phyloP scores from a whole-genome alignment of 2,329 filamentous ascomycete species.

The Epichloe sylvatica region DNA sequence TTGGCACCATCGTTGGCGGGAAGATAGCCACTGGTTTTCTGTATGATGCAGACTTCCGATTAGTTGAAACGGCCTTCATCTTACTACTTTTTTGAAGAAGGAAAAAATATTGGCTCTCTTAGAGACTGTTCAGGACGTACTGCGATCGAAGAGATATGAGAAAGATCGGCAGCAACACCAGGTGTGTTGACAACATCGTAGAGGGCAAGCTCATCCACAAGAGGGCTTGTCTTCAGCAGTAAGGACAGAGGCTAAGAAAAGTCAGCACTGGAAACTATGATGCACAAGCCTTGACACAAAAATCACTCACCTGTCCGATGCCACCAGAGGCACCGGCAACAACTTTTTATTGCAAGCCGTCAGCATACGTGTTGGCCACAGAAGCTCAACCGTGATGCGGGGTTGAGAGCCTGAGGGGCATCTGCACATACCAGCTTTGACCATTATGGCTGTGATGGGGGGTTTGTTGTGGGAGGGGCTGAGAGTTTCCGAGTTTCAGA shows the following conservation, averaged over 20 bases:
- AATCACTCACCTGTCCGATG: constrained; percentile 73
- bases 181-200: constrained; percentile 99
- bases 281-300: neutral
- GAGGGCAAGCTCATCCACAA: constrained; percentile 82
- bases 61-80: constrained; percentile 1
- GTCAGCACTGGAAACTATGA: constrained; percentile 9
- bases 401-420: constrained; percentile 12
- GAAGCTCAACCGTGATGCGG: constrained; percentile 10
- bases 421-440: constrained; percentile 42
- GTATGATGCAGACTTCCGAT: constrained; percentile 7
- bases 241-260: constrained; percentile 71
- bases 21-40: constrained; percentile 82
- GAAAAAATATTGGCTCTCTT: neutral
- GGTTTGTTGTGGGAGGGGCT: neutral
- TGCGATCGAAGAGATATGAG: constrained; percentile 87
- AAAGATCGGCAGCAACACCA: constrained; percentile 89
- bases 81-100: neutral
- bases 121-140: constrained; percentile 27
- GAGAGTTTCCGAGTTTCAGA: neutral
- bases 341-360: constrained; percentile 27
- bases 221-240: constrained; percentile 79
- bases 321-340: constrained; percentile 95
- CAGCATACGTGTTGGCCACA: constrained; percentile 4
- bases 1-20: constrained; percentile 77
- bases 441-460: constrained; percentile 28